These are phyloP conservation scores for Poa pratensis DNA, from an alignment of 176 grass and related monocot species.

Conservation along the genomic window DNA sequence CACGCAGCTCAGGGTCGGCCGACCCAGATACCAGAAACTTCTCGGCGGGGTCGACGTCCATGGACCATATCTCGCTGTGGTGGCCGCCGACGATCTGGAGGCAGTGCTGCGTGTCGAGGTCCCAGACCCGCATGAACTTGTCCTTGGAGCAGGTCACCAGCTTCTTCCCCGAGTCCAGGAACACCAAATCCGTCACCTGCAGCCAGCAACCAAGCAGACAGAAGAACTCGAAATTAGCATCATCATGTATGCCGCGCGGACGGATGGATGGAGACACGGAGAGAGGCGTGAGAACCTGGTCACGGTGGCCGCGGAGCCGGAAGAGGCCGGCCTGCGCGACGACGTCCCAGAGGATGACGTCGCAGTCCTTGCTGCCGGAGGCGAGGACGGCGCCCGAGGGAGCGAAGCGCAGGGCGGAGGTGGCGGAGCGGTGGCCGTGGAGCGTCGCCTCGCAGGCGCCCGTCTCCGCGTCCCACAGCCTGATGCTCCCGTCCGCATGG, in stretches of 20 bases:
- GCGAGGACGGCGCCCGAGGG: constrained; percentile 68
- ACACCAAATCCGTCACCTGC: constrained; percentile 84
- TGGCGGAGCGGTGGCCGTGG: constrained; percentile 83
- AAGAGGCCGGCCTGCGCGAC: constrained; percentile 83
- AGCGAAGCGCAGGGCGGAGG: constrained; percentile 68
- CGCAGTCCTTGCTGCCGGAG: constrained; percentile 91
- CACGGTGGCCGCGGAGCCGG: constrained; percentile 82
- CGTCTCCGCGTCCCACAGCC: constrained; percentile 82
- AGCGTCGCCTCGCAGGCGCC: constrained; percentile 84
- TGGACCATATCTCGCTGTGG: constrained; percentile 86
- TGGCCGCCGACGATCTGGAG: constrained; percentile 89
- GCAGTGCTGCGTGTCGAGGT: constrained; percentile 90
- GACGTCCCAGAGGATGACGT: constrained; percentile 92
- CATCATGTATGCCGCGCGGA: no score
- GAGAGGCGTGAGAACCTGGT: constrained; percentile 46
- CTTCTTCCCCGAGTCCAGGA: constrained; percentile 94
- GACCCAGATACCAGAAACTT: constrained; percentile 85
- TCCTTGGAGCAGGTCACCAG: constrained; percentile 95
- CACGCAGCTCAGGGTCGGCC: constrained; percentile 69
- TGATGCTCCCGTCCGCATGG: constrained; percentile 86
- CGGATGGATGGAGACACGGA: background rate
- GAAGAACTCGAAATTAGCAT: background rate
- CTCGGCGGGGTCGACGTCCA: constrained; percentile 72
- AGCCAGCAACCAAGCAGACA: constrained; percentile 2
- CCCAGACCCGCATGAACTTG: constrained; percentile 95